These are phyloP conservation scores for Gracilaria gracilis DNA, from an alignment of 23 red algal genomes.

Conservation along the genomic window DNA sequence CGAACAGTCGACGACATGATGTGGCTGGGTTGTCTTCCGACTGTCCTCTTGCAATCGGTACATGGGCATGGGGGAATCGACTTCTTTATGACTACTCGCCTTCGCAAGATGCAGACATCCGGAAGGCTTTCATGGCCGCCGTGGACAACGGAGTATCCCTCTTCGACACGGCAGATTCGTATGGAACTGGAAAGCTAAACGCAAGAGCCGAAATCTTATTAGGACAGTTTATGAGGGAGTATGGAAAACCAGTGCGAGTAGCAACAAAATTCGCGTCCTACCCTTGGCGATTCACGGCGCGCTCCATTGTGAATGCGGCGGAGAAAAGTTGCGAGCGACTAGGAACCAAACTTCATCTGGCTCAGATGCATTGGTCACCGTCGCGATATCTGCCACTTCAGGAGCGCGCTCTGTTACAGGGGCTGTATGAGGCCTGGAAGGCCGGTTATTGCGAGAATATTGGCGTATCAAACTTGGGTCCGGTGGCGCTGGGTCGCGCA, in stretches of 20 bases:
- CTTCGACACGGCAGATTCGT: conserved; percentile 77
- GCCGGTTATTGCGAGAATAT: conserved; percentile 62
- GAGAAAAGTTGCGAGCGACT: conserved; percentile 50
- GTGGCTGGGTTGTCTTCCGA: conserved; percentile 12
- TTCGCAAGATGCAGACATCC: conserved; percentile 23
- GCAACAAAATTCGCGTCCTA: conserved; percentile 74
- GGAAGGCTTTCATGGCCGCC: conserved; percentile 29
- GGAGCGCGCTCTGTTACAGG: conserved; percentile 59
- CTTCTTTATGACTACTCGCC: conserved; percentile 65
- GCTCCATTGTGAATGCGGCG: conserved; percentile 62
- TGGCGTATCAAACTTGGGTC: conserved; percentile 77
- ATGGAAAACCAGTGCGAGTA: conserved; percentile 17
- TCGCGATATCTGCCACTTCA: conserved; percentile 60
- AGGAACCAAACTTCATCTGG: conserved; percentile 44
- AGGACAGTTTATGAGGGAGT: conserved; percentile 32
- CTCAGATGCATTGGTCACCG: conserved; percentile 73
- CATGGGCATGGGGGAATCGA: conserved; percentile 77
- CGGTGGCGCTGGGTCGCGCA: conserved; percentile 18
- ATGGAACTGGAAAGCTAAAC: conserved; percentile 59
- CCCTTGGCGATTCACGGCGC: conserved; percentile 63
- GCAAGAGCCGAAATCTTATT: conserved; percentile 50
- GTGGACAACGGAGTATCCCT: conserved; percentile 48
- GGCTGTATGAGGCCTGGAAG: conserved; percentile 70
- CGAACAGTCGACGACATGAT: conserved; percentile 10
- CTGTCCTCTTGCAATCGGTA: conserved; percentile 47